Conservation (phyloP, 1,284 basidiomycete genomes). For the Leccinum fuscescens region DNA sequence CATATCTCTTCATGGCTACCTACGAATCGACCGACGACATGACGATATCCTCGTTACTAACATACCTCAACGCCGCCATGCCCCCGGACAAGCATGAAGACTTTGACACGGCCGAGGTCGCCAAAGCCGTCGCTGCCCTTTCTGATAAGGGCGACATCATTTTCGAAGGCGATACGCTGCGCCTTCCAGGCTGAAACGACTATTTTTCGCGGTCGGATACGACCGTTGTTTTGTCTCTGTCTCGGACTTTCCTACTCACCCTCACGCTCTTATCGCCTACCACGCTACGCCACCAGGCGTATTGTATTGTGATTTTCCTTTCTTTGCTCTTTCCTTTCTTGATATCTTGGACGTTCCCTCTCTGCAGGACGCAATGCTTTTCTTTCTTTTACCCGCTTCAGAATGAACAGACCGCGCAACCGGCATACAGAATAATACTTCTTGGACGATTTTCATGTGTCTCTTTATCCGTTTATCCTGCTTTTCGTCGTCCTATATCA, state of each 20-base stretch:
- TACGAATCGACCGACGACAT: slow-evolving; percentile 64
- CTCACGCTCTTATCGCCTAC: background rate
- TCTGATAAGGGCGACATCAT: slow-evolving; percentile 51
- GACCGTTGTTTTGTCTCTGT: background rate
- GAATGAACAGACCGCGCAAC: background rate
- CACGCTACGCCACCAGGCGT: slow-evolving; percentile 8
- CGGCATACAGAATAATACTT: slow-evolving; percentile 20
- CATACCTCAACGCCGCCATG: slow-evolving; percentile 71
- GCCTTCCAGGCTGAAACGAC: slow-evolving; percentile 31
- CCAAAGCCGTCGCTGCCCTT: slow-evolving; percentile 51
- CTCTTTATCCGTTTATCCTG: slow-evolving; percentile 7
- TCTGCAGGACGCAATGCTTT: slow-evolving; percentile 14
- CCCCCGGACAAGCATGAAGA: slow-evolving; percentile 76
- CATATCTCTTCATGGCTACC: slow-evolving; percentile 61
- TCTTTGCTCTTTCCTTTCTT: slow-evolving; percentile 14
- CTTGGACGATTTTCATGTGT: slow-evolving; percentile 18
- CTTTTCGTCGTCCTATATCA: slow-evolving; percentile 15
- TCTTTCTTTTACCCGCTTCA: background rate
- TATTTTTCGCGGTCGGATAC: background rate
- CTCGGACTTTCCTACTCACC: background rate
- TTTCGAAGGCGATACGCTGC: slow-evolving; percentile 60
- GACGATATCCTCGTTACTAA: slow-evolving; percentile 61
- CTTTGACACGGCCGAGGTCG: slow-evolving; percentile 71
- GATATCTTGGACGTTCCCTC: slow-evolving; percentile 28
- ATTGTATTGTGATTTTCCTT: slow-evolving; percentile 10